Evolutionary conservation across 768 basidiomycete genomes (phyloP).

Genomic region (Pisolithus orientalis): DNA sequence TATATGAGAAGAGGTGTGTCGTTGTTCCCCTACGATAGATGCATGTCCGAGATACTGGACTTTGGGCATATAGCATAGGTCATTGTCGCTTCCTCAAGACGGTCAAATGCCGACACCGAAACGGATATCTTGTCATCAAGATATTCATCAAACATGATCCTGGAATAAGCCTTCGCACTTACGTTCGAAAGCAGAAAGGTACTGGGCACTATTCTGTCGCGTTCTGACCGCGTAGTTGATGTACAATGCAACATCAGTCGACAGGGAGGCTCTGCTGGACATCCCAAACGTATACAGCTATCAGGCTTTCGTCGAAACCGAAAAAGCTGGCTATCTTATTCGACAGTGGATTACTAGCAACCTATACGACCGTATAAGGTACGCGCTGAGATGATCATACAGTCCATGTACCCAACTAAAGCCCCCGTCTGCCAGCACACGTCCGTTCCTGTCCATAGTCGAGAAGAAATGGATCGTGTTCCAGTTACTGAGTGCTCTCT

Average conservation of each 20-base stretch:
- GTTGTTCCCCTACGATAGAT: background rate
- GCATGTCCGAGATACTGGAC: background rate
- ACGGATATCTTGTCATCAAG: conserved; percentile 85
- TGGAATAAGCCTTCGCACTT: conserved; percentile 64
- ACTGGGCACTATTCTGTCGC: conserved; percentile 7
- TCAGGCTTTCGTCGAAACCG: conserved; percentile 87
- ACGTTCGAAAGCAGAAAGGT: conserved; percentile 79
- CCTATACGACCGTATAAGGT: conserved; percentile 97
- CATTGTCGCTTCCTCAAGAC: conserved; percentile 54
- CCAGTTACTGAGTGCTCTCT: conserved; percentile 80
- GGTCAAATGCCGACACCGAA: conserved; percentile 79
- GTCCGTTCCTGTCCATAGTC: conserved; percentile 83
- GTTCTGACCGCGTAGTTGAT: background rate
- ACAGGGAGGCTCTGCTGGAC: conserved; percentile 78
- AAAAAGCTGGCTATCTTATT: conserved; percentile 92
- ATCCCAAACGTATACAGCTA: conserved; percentile 87
- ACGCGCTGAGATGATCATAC: conserved; percentile 13
- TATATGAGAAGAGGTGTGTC: conserved; percentile 86
- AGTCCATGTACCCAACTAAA: background rate
- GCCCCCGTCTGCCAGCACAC: conserved; percentile 53
- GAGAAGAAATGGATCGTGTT: conserved; percentile 99
- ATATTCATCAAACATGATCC: conserved; percentile 95
- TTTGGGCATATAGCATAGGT: conserved; percentile 16
- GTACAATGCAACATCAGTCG: conserved; percentile 43
- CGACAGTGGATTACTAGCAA: conserved; percentile 94